Percentiles rank a stretch among this genome's conserved stretches.
phyloP scores from a whole-genome alignment of 2,329 filamentous ascomycete genomes.

The Dryadomyces quercivorus region DNA sequence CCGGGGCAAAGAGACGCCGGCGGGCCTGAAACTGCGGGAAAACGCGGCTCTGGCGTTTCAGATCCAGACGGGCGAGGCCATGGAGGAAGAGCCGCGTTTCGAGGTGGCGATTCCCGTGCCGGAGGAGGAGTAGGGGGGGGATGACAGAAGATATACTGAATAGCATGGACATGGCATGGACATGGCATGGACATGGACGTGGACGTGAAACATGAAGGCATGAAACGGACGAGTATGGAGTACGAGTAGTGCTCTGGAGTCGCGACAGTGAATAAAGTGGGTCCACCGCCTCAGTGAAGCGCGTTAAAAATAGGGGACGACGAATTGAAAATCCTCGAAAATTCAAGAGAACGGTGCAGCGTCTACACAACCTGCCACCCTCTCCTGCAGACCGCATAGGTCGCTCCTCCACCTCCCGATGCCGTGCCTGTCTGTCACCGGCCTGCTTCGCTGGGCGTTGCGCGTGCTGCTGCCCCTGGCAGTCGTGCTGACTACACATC shows the following conservation, averaged over 20 bases:
- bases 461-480: conserved; percentile 52
- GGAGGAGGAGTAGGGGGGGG: conserved; percentile 22
- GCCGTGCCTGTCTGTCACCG: conserved; percentile 25
- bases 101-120: conserved; percentile 22
- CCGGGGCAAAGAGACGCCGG: conserved; percentile 25
- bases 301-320: neutral
- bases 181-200: no score
- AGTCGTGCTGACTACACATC: conserved; percentile 57
- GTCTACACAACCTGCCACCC: neutral
- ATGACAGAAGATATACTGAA: neutral
- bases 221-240: neutral
- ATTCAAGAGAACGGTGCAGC: no score
- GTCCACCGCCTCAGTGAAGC: neutral
- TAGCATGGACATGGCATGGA: no score
- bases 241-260: neutral
- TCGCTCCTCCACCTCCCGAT: conserved; percentile 14
- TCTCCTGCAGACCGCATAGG: neutral
- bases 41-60: conserved; percentile 38
- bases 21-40: conserved; percentile 31
- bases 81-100: conserved; percentile 26
- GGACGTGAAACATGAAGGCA: no score
- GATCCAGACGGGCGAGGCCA: conserved; percentile 23
- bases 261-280: no score
- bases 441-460: conserved; percentile 43
- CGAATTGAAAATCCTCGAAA: neutral